Percentiles rank a stretch among this genome's conserved stretches.
Evolutionary conservation across 2,329 filamentous ascomycete species (phyloP).

Genomic region (Endoconidiophora polonica): DNA sequence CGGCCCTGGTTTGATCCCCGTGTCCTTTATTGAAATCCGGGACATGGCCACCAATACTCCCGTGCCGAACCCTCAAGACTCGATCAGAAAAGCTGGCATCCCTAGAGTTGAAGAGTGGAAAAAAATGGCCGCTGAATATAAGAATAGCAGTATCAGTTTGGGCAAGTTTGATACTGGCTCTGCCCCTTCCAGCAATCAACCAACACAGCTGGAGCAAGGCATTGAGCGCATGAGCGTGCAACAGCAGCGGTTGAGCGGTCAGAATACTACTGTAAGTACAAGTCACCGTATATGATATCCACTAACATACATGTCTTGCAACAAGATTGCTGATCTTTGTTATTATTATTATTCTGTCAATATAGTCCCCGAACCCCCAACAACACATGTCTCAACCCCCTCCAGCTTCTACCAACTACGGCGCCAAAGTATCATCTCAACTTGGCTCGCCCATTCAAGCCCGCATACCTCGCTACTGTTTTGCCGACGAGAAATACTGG

Average conservation of each 20-base stretch:
- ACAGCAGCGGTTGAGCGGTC: constrained; percentile 17
- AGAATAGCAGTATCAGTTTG: constrained; percentile 94
- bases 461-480: constrained; percentile 82
- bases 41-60: constrained; percentile 81
- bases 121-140: constrained; percentile 97
- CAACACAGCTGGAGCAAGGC: constrained; percentile 39
- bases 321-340: not conserved
- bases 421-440: constrained; percentile 29
- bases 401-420: constrained; percentile 1
- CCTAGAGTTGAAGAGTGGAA: constrained; percentile 98
- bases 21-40: constrained; percentile 89
- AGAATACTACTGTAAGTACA: not conserved
- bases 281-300: not conserved
- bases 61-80: constrained; percentile 66
- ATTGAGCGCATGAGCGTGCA: constrained; percentile 29
- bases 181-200: constrained; percentile 20
- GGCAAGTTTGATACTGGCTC: constrained; percentile 63
- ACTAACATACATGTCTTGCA: not conserved
- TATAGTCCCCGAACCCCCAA: not conserved
- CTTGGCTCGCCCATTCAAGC: constrained; percentile 65
- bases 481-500: constrained; percentile 96
- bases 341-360: not conserved
- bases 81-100: constrained; percentile 75
- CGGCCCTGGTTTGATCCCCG: constrained; percentile 85
- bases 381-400: not conserved